Conservation (phyloP, 257 asterid genomes). For the Verbena officinalis region DNA sequence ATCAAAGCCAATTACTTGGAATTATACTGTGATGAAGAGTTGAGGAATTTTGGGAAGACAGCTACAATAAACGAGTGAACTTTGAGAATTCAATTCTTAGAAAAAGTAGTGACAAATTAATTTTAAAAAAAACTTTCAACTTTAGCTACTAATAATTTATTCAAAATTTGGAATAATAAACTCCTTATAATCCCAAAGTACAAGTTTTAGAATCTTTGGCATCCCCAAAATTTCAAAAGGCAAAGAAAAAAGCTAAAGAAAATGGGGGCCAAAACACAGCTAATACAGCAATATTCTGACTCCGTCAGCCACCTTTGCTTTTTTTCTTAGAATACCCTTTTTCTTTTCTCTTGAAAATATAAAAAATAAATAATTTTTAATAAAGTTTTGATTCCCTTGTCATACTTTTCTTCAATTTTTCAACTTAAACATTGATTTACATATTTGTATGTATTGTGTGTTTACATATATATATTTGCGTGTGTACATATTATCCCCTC, state of each 20-base stretch:
- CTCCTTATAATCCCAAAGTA: background rate
- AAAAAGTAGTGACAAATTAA: background rate
- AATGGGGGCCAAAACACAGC: conserved; percentile 36
- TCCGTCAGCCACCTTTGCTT: conserved; percentile 35
- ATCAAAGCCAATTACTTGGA: too few relatives aligned
- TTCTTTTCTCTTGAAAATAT: conserved; percentile 18
- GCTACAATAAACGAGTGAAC: background rate
- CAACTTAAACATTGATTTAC: too few relatives aligned
- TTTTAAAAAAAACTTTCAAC: background rate
- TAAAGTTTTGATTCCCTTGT: conserved; percentile 32
- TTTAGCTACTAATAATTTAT: conserved; percentile 2
- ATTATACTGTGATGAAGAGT: too few relatives aligned
- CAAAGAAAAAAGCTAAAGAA: conserved; percentile 24
- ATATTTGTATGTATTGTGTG: background rate
- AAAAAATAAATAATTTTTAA: background rate
- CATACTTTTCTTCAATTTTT: background rate
- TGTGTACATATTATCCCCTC: conserved; percentile 2
- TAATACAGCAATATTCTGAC: conserved; percentile 38
- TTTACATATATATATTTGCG: background rate
- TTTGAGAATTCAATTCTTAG: background rate
- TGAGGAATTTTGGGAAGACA: background rate
- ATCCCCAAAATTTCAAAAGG: conserved; percentile 22
- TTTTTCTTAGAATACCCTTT: conserved; percentile 26
- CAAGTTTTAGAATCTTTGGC: conserved; percentile 12
- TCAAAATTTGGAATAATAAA: background rate